These are phyloP conservation scores for Nelumbo lutea DNA, from an alignment of 164 flowering plant species.

Conservation along the genomic window DNA sequence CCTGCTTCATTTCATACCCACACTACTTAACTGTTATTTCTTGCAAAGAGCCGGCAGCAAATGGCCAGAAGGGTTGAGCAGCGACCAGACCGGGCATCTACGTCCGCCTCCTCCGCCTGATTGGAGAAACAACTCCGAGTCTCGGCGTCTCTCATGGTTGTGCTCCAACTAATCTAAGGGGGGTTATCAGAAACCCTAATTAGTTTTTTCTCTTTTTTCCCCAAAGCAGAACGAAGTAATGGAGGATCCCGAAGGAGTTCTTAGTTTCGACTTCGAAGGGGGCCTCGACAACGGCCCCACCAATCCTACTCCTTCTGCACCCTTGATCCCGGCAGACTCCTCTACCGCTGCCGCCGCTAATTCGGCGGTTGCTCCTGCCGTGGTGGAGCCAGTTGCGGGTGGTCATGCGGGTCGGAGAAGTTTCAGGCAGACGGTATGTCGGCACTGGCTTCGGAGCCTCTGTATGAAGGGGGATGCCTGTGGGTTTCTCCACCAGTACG, in stretches of 20 bases:
- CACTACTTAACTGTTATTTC: too few relatives aligned
- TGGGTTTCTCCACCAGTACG: conserved; percentile 96
- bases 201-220: too few relatives aligned
- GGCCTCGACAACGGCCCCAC: conserved; percentile 69
- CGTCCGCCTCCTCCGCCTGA: too few relatives aligned
- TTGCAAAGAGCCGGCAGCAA: too few relatives aligned
- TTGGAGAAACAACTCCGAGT: neutral
- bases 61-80: too few relatives aligned
- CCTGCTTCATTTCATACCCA: too few relatives aligned
- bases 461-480: conserved; percentile 99
- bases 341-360: conserved; percentile 17
- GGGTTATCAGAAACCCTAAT: conserved; percentile 5
- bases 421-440: conserved; percentile 95
- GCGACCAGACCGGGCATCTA: too few relatives aligned
- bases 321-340: conserved; percentile 37
- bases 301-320: conserved; percentile 43
- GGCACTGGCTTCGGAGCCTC: conserved; percentile 95
- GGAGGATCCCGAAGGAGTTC: conserved; percentile 87
- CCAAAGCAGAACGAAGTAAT: conserved; percentile 18
- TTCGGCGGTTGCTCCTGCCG: conserved; percentile 12
- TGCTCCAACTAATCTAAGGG: neutral
- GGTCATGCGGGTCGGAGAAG: conserved; percentile 48
- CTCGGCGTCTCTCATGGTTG: neutral
- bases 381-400: conserved; percentile 7
- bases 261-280: conserved; percentile 97